Evolutionary conservation across 2,329 filamentous ascomycete genomes (phyloP).

Genomic region (Penicillium aurantiogriseum): DNA sequence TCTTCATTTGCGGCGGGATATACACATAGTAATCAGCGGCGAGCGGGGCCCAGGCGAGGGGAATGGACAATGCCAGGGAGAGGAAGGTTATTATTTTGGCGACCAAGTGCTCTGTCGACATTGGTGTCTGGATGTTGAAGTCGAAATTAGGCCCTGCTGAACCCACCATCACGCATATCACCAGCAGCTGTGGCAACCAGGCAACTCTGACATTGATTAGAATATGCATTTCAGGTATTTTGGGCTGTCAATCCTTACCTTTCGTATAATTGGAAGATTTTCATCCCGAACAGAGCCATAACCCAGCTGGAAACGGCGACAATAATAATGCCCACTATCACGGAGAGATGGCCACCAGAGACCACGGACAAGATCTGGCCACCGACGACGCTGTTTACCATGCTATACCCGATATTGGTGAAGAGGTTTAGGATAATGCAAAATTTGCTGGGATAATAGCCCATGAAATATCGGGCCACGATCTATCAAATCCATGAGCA

Average conservation of each 20-base stretch:
- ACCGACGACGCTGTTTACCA: constrained; percentile 45
- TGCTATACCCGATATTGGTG: constrained; percentile 45
- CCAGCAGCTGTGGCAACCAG: constrained; percentile 45
- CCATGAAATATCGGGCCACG: constrained; percentile 44
- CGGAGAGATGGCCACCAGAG: constrained; percentile 38
- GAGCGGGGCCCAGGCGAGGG: constrained; percentile 37
- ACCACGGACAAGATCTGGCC: constrained; percentile 46
- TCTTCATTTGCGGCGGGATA: constrained; percentile 39
- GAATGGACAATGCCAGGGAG: constrained; percentile 37
- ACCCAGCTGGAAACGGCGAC: constrained; percentile 36
- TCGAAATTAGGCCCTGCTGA: constrained; percentile 41
- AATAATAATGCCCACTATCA: constrained; percentile 42
- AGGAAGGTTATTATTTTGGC: constrained; percentile 41
- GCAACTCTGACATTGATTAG: constrained; percentile 26
- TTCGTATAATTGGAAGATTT: constrained; percentile 46
- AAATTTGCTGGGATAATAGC: constrained; percentile 44
- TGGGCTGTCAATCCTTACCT: constrained; percentile 27
- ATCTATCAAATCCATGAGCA: constrained; percentile 31
- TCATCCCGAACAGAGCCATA: constrained; percentile 43
- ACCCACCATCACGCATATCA: constrained; percentile 42
- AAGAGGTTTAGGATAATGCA: constrained; percentile 43
- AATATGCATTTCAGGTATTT: neutral
- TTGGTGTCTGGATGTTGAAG: constrained; percentile 31
- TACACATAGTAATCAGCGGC: constrained; percentile 48
- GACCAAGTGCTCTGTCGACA: constrained; percentile 28